Base-by-base conservation (phyloP, 2,329 filamentous ascomycete species). In the Verticillium nonalfalfae region DNA sequence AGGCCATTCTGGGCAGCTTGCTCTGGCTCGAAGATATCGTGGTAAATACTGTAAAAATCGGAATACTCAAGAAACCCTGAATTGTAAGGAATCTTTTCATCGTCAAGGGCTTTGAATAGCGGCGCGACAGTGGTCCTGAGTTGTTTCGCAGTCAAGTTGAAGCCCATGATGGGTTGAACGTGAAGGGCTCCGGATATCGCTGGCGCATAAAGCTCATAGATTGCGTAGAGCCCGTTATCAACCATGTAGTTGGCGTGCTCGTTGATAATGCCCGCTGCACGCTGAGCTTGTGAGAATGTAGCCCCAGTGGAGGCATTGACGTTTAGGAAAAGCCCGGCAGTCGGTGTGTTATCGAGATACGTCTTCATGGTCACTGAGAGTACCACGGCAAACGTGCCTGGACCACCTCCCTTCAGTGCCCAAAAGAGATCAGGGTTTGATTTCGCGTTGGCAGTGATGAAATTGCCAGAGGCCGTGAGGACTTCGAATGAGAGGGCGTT, bases 361-460 rank as follows among this genome's bases (percentile, higher is more conserved):
- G 80, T 79, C 69, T 83, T 85, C 62, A 81, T 70, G 0, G 82
- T 85, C 65, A 83, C 75, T 4, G 80, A 81, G 18, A 77, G 71
- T 7, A 85, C 79, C 1, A 85, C 73, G 1, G 76, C 84, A 64
- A 80, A 86, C 4, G 77, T 82, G 0, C 79, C 79, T 5, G 78
- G 79, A 1, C 83, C 82, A 9, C 83, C 81, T 18, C 82, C 82
- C 61, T 76, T 75, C 14, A 85, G 71, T 3, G 83, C 84, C 82
- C 82, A 87, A 71, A 82, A 85, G 1, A 87, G 74, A 59, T 86
- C 83, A 0, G 75, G 62, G 61, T 85, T 79, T 36, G 78, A 66
- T 2, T 74, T 69, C 2, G 70, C 73, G 40, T 75, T 78, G 3
- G 81, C 81, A 3, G 71, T 77, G 1, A 83, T 65, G 36, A 78